These are phyloP conservation scores for Chytriomyces sp. DNA, from an alignment of 192 early-diverging fungal genomes.

Conservation along the genomic window DNA sequence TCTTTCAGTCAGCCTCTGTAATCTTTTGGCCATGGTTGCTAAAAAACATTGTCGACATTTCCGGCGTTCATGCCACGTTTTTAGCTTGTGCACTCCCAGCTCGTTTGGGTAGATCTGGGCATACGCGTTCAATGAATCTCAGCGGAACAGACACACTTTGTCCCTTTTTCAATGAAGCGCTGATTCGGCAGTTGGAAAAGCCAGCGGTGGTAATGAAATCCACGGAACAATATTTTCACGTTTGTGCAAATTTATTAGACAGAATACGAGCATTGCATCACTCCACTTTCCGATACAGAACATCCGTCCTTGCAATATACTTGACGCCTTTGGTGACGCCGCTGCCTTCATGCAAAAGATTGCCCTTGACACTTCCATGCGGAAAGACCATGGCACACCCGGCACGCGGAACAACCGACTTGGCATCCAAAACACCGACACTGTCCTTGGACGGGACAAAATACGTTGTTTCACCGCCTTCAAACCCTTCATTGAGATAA, in stretches of 20 bases:
- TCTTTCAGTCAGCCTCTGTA: too few species aligned
- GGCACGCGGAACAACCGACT: slow-evolving; percentile 42
- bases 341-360: slow-evolving; percentile 56
- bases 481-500: slow-evolving; percentile 57
- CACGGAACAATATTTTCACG: not conserved
- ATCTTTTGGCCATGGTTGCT: too few species aligned
- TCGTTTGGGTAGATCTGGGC: too few species aligned
- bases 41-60: too few species aligned
- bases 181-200: too few species aligned
- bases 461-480: slow-evolving; percentile 55
- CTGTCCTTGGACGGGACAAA: slow-evolving; percentile 44
- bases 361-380: slow-evolving; percentile 53
- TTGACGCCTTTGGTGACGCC: slow-evolving; percentile 48
- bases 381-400: slow-evolving; percentile 57
- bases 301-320: slow-evolving; percentile 59
- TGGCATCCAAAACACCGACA: slow-evolving; percentile 50
- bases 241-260: not conserved
- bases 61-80: too few species aligned
- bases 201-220: not conserved
- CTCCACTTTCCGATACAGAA: slow-evolving; percentile 42
- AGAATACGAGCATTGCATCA: not conserved
- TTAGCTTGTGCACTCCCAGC: too few species aligned
- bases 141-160: too few species aligned
- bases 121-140: too few species aligned
- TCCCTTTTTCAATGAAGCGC: too few species aligned